A percentile compares a stretch with the other conserved stretches of the same genome.
Conservation (phyloP, 352 stramenopile genomes). For the Phytopythium montanum region DNA sequence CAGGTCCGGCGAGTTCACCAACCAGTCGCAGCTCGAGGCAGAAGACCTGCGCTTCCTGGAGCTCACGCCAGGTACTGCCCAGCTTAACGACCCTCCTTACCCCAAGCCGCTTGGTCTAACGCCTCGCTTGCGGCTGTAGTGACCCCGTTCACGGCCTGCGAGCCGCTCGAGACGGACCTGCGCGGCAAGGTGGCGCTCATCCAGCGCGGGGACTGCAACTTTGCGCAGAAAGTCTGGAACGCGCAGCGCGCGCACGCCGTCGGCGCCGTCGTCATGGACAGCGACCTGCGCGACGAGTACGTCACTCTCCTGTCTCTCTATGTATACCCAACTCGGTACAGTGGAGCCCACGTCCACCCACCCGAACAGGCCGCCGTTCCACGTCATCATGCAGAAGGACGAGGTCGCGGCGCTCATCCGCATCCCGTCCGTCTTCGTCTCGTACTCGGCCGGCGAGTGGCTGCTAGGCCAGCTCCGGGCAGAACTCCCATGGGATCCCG, state of each 20-base stretch:
- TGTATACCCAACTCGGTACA: not conserved
- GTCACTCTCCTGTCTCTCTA: conserved; percentile 9
- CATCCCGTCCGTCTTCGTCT: conserved; percentile 75
- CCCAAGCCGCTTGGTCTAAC: not conserved
- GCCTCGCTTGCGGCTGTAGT: conserved; percentile 13
- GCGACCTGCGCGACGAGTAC: conserved; percentile 49
- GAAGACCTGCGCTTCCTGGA: conserved; percentile 25
- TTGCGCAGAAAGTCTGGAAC: conserved; percentile 54
- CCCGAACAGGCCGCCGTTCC: conserved; percentile 44
- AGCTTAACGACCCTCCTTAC: not conserved
- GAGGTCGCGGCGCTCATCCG: conserved; percentile 54
- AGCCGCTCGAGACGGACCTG: conserved; percentile 45
- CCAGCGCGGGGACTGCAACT: conserved; percentile 67
- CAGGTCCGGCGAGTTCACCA: conserved; percentile 75
- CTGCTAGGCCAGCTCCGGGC: conserved; percentile 35
- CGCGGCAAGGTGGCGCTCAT: conserved; percentile 69
- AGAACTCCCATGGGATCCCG: conserved; percentile 47
- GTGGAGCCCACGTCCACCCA: not conserved
- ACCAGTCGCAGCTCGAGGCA: conserved; percentile 39
- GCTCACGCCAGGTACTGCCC: conserved; percentile 36
- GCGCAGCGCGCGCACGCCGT: conserved; percentile 58
- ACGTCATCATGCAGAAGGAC: conserved; percentile 87
- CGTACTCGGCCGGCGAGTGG: conserved; percentile 57
- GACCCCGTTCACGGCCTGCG: conserved; percentile 58
- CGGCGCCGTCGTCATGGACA: conserved; percentile 77